Conservation (phyloP, 768 basidiomycete species). For the Tylopilus sp. region DNA sequence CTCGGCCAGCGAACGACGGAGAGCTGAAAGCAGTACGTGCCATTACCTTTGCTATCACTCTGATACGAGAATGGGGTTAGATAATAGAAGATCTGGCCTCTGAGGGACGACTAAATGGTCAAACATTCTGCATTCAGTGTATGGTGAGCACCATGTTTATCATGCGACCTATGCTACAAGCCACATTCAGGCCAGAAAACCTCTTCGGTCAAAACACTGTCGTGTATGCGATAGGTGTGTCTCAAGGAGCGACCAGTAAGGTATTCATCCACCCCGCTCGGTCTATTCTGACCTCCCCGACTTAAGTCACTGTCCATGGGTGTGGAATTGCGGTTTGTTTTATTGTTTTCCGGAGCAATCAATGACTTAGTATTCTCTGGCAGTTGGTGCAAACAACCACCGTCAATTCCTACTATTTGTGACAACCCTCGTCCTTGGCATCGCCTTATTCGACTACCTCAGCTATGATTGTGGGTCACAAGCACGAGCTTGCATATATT, state of each 20-base stretch:
- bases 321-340: constrained; percentile 92
- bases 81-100: constrained; percentile 89
- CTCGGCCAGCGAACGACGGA: constrained; percentile 73
- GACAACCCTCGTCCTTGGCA: constrained; percentile 75
- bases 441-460: constrained; percentile 79
- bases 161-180: background rate
- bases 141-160: constrained; percentile 53
- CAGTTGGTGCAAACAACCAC: constrained; percentile 91
- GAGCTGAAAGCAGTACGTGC: constrained; percentile 80
- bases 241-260: constrained; percentile 91
- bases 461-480: constrained; percentile 69
- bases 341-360: background rate
- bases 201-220: constrained; percentile 94
- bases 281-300: constrained; percentile 1
- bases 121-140: constrained; percentile 94
- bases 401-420: constrained; percentile 97
- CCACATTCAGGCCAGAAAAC: constrained; percentile 66
- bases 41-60: background rate
- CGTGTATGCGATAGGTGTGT: constrained; percentile 88
- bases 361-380: constrained; percentile 5
- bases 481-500: background rate
- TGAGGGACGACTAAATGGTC: constrained; percentile 86
- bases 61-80: constrained; percentile 36
- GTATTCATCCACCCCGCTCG: constrained; percentile 4
- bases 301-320: constrained; percentile 93